Evolutionary conservation across 139 green algal species (phyloP), one percentile per base, ranked within the genome.

Genomic region (Asterochloris erici): DNA sequence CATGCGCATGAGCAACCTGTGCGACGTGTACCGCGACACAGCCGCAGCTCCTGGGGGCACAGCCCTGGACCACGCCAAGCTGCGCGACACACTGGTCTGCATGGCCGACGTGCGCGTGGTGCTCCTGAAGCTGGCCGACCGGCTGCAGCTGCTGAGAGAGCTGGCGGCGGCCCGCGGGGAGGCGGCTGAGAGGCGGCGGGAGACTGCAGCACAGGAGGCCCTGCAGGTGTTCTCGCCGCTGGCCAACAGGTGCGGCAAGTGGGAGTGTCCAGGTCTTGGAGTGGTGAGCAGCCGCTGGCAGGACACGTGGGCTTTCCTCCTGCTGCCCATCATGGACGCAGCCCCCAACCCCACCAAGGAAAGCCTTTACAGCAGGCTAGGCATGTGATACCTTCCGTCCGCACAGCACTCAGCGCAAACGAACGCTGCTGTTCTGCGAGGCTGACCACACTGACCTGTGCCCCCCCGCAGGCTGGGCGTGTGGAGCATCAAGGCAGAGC

Each of bases 401-500:
- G 4, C 6, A 54, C 38, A 54, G 38, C 38, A 54, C 38, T 54
- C n/a, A n/a, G n/a, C n/a, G n/a, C n/a, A n/a, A n/a, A n/a, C n/a
- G n/a, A 54, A 54, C 6, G 38, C 6, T 54, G 38, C 38, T 54
- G 38, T 54, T 10, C 38, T 54, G 38, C 38, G 6, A 10, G 38
- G 38, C 38, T 54, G 38, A 54, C 38, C 38, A 6, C 38, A 54
- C 38, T 6, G 38, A 2, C 38, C 38, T 54, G 38, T 54, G 38
- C 2, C 38, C 2, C 38, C 6, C 38, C 6, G 38, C 38, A 54
- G 96, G 15, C 87, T 99, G 23, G 96, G 96, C 28, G 90, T 97
- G 14, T 98, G 92, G 93, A 87, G 74, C 69, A 79, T 98, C 47
- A 98, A 99, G 83, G 91, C 94, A 0, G 90, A 97, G 86, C 90